These are phyloP conservation scores for Hyphopichia burtonii DNA, from an alignment of 1,139 yeast species.

Conservation along the genomic window DNA sequence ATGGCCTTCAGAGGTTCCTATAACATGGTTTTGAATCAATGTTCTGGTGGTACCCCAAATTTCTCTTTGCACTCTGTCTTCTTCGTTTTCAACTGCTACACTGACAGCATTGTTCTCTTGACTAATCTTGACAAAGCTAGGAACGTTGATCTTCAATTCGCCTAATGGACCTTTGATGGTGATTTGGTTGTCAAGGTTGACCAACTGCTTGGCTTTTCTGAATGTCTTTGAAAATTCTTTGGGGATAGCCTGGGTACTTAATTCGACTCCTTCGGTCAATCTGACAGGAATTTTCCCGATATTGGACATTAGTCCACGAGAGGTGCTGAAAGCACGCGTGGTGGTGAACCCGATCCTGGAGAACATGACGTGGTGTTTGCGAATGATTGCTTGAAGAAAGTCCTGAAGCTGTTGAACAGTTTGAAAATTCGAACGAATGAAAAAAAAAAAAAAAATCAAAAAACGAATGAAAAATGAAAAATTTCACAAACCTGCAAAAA, in stretches of 20 bases:
- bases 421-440: background rate
- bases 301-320: constrained; percentile 32
- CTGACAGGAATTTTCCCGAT: constrained; percentile 44
- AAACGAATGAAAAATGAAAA: constrained; percentile 1
- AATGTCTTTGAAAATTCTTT: constrained; percentile 52
- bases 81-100: constrained; percentile 58
- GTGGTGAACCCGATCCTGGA: constrained; percentile 30
- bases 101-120: constrained; percentile 35
- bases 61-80: constrained; percentile 68
- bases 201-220: constrained; percentile 64
- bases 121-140: constrained; percentile 62
- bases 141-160: constrained; percentile 57
- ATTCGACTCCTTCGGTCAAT: constrained; percentile 30
- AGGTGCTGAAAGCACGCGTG: constrained; percentile 21
- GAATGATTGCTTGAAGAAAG: too few relatives aligned
- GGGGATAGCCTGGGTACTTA: constrained; percentile 38
- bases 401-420: background rate
- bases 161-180: constrained; percentile 86
- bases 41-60: constrained; percentile 97
- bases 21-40: constrained; percentile 69
- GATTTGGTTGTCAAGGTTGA: constrained; percentile 59
- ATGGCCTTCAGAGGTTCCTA: constrained; percentile 93
- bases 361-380: constrained; percentile 56
- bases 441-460: background rate
- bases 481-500: background rate